Conservation (phyloP, 768 basidiomycete genomes). For the Pleurotus giganteus region DNA sequence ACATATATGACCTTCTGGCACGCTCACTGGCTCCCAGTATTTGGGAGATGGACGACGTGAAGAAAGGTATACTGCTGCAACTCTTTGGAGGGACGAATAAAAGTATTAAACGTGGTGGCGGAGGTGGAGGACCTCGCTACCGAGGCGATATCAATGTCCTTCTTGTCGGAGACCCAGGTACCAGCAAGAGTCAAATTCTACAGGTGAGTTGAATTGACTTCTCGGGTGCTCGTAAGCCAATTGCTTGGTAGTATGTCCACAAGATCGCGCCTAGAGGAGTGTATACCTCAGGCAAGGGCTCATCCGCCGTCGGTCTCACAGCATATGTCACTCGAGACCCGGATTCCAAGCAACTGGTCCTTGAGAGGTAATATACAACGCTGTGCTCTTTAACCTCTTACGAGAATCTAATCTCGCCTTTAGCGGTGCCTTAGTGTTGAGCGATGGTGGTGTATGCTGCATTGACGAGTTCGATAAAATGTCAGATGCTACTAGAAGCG, state of each 20-base stretch:
- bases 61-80: slow-evolving; percentile 95
- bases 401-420: background rate
- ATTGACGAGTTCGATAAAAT: slow-evolving; percentile 99
- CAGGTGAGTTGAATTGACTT: slow-evolving; percentile 48
- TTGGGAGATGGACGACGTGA: slow-evolving; percentile 98
- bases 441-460: slow-evolving; percentile 96
- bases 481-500: slow-evolving; percentile 96
- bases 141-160: slow-evolving; percentile 98
- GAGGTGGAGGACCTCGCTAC: slow-evolving; percentile 94
- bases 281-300: slow-evolving; percentile 97
- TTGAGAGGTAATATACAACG: slow-evolving; percentile 72
- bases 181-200: slow-evolving; percentile 93
- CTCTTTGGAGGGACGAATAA: slow-evolving; percentile 99
- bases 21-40: slow-evolving; percentile 91
- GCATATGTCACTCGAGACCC: slow-evolving; percentile 98
- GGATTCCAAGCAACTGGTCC: slow-evolving; percentile 95
- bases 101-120: slow-evolving; percentile 87
- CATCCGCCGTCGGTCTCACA: slow-evolving; percentile 97
- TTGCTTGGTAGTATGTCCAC: slow-evolving; percentile 80
- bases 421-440: slow-evolving; percentile 91
- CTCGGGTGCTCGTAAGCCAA: slow-evolving; percentile 3
- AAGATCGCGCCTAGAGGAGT: slow-evolving; percentile 98
- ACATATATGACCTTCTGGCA: slow-evolving; percentile 85
- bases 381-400: background rate
- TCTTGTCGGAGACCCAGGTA: slow-evolving; percentile 97